Conservation (phyloP, 768 basidiomycete genomes). For the Cystobasidium onofrii region DNA sequence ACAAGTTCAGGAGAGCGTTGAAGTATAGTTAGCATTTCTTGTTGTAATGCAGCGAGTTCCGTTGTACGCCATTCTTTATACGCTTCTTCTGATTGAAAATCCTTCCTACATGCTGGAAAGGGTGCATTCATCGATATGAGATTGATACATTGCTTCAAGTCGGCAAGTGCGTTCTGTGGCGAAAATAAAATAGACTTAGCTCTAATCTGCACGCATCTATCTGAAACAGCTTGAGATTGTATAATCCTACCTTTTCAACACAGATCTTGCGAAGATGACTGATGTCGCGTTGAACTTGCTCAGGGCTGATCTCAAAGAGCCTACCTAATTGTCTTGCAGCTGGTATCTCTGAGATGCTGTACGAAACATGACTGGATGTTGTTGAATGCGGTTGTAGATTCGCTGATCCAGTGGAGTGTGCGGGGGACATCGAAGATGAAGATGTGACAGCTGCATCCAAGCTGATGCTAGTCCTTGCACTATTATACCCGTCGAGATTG, state of each 20-base stretch:
- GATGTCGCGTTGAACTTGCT: constrained; percentile 64
- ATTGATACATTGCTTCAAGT: constrained; percentile 70
- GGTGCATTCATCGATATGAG: constrained; percentile 73
- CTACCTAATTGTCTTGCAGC: constrained; percentile 61
- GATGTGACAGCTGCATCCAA: background rate
- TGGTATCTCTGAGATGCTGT: constrained; percentile 64
- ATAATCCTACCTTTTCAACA: constrained; percentile 60
- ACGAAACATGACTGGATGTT: constrained; percentile 24
- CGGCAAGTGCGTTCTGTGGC: constrained; percentile 36
- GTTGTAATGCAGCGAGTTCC: constrained; percentile 75
- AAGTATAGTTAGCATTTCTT: constrained; percentile 69
- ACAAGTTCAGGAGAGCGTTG: constrained; percentile 5
- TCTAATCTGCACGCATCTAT: background rate
- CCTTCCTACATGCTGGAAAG: constrained; percentile 76
- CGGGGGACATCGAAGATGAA: background rate
- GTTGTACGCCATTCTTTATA: constrained; percentile 74
- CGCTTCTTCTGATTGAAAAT: constrained; percentile 72
- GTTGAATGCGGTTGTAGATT: constrained; percentile 50
- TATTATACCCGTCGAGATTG: background rate
- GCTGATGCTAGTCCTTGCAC: background rate
- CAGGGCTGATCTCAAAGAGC: constrained; percentile 66
- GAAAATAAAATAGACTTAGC: background rate
- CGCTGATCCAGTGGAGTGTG: constrained; percentile 48
- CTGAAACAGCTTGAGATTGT: background rate
- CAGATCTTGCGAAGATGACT: constrained; percentile 59